Evolutionary conservation across 1,284 basidiomycete species (phyloP), one percentile per base, ranked within the genome.

Genomic region (Ganoderma leucocontextum): DNA sequence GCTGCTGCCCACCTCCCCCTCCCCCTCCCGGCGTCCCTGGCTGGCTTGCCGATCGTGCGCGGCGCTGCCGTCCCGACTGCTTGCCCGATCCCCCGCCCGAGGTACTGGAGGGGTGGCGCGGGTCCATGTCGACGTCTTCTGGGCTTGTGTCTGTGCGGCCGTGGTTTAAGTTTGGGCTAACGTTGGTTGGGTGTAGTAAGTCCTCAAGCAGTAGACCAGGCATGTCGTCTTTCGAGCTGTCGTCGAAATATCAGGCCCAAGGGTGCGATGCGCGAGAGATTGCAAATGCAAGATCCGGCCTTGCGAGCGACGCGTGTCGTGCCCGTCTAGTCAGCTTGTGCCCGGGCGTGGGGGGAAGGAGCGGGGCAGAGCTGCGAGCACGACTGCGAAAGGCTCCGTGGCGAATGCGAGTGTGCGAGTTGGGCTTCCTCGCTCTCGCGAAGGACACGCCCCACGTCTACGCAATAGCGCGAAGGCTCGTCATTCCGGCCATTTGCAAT

Each of bases 21-120:
- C 9, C 35, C n/a, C 9, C 35, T 58, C 17, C 19, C n/a, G 70
- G 63, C 17, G 62, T 52, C 33, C 60, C 68, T 15, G 74, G 75
- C 70, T 74, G 75, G 69, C 74, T 75, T 17, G 70, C 65, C 2
- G 74, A 75, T 33, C 74, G 68, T 22, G 68, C 71, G 3, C 74
- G 69, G n/a, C 73, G 70, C 55, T 39, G 35, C 15, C 57, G 25
- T 49, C 66, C 55, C 61, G 64, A 62, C 38, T 66, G 65, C 42
- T 57, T 60, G 25, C 67, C 63, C 35, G 53, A 33, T 15, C 57
- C 62, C 52, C 61, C 65, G 55, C 67, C 61, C 35, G 64, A 41
- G 53, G 44, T 62, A 55, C 29, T 60, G 58, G 58, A 25, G 22
- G 66, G 62, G 10, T 65, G 67, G 47, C 65, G 66, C 47, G 67